phyloP scores from a whole-genome alignment of 768 basidiomycete genomes.

The Gautieria morchelliformis region DNA sequence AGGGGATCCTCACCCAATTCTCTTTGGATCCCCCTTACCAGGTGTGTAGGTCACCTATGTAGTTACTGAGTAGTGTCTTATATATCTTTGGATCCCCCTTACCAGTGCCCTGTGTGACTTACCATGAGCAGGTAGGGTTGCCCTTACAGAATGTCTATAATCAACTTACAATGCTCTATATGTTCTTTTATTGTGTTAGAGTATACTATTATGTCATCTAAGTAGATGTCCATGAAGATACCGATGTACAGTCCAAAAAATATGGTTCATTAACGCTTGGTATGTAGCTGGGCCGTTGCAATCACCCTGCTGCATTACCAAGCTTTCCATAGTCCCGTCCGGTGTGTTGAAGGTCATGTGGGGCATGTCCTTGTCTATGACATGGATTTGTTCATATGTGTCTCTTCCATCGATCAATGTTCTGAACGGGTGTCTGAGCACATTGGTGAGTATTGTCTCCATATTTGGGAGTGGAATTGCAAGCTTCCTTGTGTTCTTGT shows the following conservation, averaged over 20 bases:
- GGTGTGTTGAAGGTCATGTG: constrained; percentile 25
- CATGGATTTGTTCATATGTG: constrained; percentile 24
- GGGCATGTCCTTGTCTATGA: constrained; percentile 18
- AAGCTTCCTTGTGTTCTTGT: constrained; percentile 22
- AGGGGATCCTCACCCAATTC: too few relatives aligned
- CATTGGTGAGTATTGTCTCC: constrained; percentile 17
- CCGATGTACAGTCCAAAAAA: constrained; percentile 25
- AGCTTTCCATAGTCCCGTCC: constrained; percentile 36
- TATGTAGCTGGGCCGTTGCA: constrained; percentile 29
- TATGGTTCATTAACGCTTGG: constrained; percentile 34
- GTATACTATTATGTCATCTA: constrained; percentile 27
- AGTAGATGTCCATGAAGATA: constrained; percentile 25
- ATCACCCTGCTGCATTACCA: constrained; percentile 28
- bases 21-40: too few relatives aligned
- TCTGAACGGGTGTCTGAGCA: constrained; percentile 13
- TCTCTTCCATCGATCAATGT: constrained; percentile 22
- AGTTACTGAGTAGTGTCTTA: too few relatives aligned
- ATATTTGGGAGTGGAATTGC: constrained; percentile 21
- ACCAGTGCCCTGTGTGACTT: too few relatives aligned
- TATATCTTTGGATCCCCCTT: too few relatives aligned
- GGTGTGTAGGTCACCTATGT: too few relatives aligned
- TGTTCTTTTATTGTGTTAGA: constrained; percentile 22
- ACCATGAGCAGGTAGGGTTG: too few relatives aligned
- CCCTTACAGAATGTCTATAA: constrained; percentile 28
- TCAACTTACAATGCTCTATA: constrained; percentile 18